Evolutionary conservation across 768 basidiomycete species (phyloP).

Genomic region (Trametes meyenii): DNA sequence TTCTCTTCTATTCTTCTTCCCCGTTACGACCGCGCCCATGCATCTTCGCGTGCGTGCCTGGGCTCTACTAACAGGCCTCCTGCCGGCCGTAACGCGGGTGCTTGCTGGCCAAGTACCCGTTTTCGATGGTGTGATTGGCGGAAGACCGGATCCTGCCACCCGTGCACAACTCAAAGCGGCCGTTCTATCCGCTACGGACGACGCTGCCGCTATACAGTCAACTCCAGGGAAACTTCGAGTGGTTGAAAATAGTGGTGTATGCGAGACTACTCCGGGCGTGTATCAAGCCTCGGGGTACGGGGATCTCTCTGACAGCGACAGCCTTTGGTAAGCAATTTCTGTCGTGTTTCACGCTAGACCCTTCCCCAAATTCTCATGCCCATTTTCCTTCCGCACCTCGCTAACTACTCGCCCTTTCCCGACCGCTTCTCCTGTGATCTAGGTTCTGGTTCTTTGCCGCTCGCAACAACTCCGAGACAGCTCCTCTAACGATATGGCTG

Average conservation of each 20-base stretch:
- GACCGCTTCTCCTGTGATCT: background rate
- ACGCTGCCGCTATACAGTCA: constrained; percentile 13
- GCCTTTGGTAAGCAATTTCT: constrained; percentile 51
- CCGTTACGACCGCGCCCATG: constrained; percentile 19
- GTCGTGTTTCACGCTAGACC: constrained; percentile 1
- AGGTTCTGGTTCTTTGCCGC: constrained; percentile 76
- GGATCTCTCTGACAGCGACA: constrained; percentile 55
- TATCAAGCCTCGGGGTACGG: constrained; percentile 67
- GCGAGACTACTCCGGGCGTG: constrained; percentile 66
- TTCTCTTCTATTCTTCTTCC: background rate
- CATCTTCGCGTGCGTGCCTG: constrained; percentile 11
- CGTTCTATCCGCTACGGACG: constrained; percentile 16
- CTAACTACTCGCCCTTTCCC: constrained; percentile 4
- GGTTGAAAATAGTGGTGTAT: constrained; percentile 63
- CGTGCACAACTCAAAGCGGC: constrained; percentile 6
- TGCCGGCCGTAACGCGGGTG: constrained; percentile 22
- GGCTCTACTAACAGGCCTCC: constrained; percentile 17
- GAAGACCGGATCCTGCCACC: constrained; percentile 35
- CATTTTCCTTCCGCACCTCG: background rate
- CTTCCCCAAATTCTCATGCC: background rate
- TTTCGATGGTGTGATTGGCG: constrained; percentile 53
- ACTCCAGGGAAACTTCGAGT: constrained; percentile 55
- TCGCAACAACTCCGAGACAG: constrained; percentile 59
- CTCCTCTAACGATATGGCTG: constrained; percentile 67
- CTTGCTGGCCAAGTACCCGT: constrained; percentile 49